phyloP scores from a whole-genome alignment of 164 flowering plant species.

The Umbellularia californica region DNA sequence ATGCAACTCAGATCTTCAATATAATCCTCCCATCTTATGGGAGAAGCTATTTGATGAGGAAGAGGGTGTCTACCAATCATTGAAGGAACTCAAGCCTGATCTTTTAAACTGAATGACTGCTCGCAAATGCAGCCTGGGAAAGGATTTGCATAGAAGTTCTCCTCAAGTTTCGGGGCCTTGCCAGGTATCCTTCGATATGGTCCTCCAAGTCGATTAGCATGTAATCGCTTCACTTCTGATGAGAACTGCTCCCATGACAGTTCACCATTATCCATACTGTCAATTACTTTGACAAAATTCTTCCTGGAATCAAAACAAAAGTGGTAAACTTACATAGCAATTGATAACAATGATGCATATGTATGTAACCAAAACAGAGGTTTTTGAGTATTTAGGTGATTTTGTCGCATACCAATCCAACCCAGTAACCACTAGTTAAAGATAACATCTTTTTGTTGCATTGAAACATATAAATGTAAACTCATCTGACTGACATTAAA shows the following conservation, averaged over 20 bases:
- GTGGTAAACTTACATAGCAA: neutral
- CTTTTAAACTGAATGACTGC: neutral
- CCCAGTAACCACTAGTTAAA: too few relatives aligned
- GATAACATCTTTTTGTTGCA: neutral
- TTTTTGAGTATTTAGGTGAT: neutral
- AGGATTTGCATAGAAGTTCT: slow-evolving; percentile 82
- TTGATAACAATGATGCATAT: neutral
- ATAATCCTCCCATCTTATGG: too few relatives aligned
- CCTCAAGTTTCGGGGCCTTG: slow-evolving; percentile 55
- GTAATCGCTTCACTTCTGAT: slow-evolving; percentile 42
- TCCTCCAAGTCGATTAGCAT: slow-evolving; percentile 55
- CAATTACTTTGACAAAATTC: slow-evolving; percentile 57
- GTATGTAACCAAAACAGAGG: neutral
- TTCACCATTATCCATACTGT: slow-evolving; percentile 51
- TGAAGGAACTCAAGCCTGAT: too few relatives aligned
- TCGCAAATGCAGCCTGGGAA: slow-evolving; percentile 70
- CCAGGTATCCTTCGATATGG: slow-evolving; percentile 53
- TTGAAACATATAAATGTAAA: neutral
- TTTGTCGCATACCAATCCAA: neutral
- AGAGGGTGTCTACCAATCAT: too few relatives aligned
- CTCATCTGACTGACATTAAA: neutral
- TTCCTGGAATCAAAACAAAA: slow-evolving; percentile 38
- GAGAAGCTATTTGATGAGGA: too few relatives aligned
- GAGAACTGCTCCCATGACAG: slow-evolving; percentile 33
- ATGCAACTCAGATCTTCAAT: too few relatives aligned